A percentile compares a stretch with the other conserved stretches of the same genome.
Conservation (phyloP, 257 asterid species). For the Gentiana macrophylla region DNA sequence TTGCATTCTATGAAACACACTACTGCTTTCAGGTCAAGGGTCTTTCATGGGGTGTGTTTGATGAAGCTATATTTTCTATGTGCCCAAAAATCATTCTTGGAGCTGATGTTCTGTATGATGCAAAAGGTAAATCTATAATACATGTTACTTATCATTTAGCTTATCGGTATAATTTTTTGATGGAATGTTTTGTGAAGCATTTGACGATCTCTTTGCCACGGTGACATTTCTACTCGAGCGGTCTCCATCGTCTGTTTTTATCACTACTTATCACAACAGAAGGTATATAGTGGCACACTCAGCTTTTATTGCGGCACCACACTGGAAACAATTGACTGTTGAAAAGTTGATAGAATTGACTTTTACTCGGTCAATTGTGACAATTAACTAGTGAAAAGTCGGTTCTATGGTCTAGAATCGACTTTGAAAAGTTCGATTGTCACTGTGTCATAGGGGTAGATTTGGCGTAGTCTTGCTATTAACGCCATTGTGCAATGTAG, state of each 20-base stretch:
- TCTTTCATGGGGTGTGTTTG: slow-evolving; percentile 91
- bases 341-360: too few relatives aligned
- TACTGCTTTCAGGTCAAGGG: slow-evolving; percentile 45
- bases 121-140: slow-evolving; percentile 38
- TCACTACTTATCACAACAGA: slow-evolving; percentile 85
- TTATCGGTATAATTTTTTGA: slow-evolving; percentile 8
- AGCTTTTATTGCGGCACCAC: too few relatives aligned
- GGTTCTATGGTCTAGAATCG: too few relatives aligned
- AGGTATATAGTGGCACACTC: slow-evolving; percentile 31
- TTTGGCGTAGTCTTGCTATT: too few relatives aligned
- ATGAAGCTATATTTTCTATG: slow-evolving; percentile 42
- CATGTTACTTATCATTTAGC: slow-evolving; percentile 6
- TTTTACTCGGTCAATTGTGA: too few relatives aligned
- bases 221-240: slow-evolving; percentile 64
- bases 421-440: too few relatives aligned
- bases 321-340: too few relatives aligned
- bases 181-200: slow-evolving; percentile 40
- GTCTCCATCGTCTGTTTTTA: slow-evolving; percentile 60
- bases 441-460: neutral
- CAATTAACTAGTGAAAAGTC: too few relatives aligned
- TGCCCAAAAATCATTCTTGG: slow-evolving; percentile 85
- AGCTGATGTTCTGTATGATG: slow-evolving; percentile 84
- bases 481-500: neutral
- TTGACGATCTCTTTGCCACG: slow-evolving; percentile 81
- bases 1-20: too few relatives aligned